Evolutionary conservation across 768 basidiomycete species (phyloP).

Genomic region (Kwoniella europaea): DNA sequence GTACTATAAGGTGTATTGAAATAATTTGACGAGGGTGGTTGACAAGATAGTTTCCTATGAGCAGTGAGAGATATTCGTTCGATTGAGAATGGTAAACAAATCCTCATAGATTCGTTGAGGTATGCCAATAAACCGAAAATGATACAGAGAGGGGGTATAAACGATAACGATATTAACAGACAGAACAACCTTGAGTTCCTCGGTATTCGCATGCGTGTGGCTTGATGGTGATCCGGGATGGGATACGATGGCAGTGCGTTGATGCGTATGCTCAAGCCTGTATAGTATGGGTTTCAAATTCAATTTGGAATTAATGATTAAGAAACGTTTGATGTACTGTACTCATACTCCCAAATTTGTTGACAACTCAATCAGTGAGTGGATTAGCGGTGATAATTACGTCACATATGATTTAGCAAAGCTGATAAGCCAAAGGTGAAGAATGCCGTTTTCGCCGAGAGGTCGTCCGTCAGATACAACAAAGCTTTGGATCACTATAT

Average conservation of each 20-base stretch:
- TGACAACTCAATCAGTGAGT: too few relatives aligned
- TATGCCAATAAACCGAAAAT: constrained; percentile 11
- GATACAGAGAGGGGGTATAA: constrained; percentile 18
- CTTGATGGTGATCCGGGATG: not conserved
- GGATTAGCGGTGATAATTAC: too few relatives aligned
- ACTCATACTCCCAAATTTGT: too few relatives aligned
- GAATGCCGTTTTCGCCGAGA: too few relatives aligned
- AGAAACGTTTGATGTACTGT: too few relatives aligned
- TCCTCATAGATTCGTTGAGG: constrained; percentile 42
- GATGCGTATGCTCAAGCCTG: not conserved
- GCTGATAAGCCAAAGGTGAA: too few relatives aligned
- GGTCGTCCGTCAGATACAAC: too few relatives aligned
- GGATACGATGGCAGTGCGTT: not conserved
- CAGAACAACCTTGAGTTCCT: constrained; percentile 15
- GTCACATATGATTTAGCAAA: too few relatives aligned
- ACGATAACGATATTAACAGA: constrained; percentile 4
- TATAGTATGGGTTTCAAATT: too few relatives aligned
- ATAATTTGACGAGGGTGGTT: constrained; percentile 9
- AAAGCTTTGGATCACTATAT: too few relatives aligned
- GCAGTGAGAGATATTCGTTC: constrained; percentile 35
- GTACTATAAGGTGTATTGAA: not conserved
- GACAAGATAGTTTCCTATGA: constrained; percentile 41
- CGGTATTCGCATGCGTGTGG: constrained; percentile 11
- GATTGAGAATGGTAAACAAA: constrained; percentile 51
- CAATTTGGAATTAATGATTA: too few relatives aligned